Base-by-base conservation (phyloP, 768 basidiomycete genomes). In the Trametes maxima region DNA sequence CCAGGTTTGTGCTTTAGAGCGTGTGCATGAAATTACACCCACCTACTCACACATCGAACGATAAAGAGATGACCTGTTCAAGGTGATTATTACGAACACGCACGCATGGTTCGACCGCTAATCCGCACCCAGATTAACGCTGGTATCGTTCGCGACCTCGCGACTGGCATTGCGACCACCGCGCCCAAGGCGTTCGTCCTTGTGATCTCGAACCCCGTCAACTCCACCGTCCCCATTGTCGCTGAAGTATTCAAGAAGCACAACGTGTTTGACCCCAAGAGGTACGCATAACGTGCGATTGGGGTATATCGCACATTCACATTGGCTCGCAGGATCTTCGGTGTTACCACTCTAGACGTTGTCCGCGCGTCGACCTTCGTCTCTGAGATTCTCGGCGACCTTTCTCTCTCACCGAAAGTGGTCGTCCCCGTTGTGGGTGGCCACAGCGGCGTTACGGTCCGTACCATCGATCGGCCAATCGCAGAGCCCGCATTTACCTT, bases 191-290 rank as follows among this genome's bases (percentile, higher is more conserved):
- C 97, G 21, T 89, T 90, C 69, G 85, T 98, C 46, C 85, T 95
- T 50, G 95, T 99, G 67, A 98, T 99, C 76, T 96, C 97, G 68
- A 99, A 99, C 82, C 97, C 97, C 35, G 96, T 99, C 73, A 98
- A 99, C 85, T 98, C 96, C 44, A 98, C 97, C 40, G 96, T 98
- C 40, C 97, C 97, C 49, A 93, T 99, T 71, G 94, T 94, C 47
- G 94, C 86, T 16, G 96, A 98, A 76, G 89, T 96, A 39, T 85
- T 95, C 80, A 99, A 96, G 86, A 89, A 93, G 76, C 84, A 89
- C 65, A 88, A 87, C 46, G 90, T 93, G 28, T 98, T 90, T 73
- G 87, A 99, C 75, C 90, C 94, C 65, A 97, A 91, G 81, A 85
- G 85, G 95, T 94, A 73, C 42, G 79, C 67, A 52, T 47, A 16